Evolutionary conservation across 257 asterid species (phyloP).

Genomic region (Penstemon davidsonii): DNA sequence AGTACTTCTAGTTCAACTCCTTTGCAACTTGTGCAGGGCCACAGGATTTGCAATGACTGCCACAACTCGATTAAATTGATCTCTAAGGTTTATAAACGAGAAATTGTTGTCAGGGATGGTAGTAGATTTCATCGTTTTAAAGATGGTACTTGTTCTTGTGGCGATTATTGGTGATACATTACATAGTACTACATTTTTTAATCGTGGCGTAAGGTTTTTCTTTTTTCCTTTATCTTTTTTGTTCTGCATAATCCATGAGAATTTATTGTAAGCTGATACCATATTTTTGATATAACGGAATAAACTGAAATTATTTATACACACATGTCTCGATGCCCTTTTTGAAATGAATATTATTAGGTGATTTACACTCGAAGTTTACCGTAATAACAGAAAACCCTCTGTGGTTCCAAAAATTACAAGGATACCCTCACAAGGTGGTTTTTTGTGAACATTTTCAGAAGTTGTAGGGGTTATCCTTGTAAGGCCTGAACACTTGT

Average conservation of each 20-base stretch:
- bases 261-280: conserved; percentile 15
- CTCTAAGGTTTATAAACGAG: conserved; percentile 49
- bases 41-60: conserved; percentile 78
- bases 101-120: conserved; percentile 70
- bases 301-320: conserved; percentile 13
- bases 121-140: conserved; percentile 82
- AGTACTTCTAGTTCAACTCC: conserved; percentile 62
- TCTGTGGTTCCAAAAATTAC: too few species aligned
- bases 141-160: conserved; percentile 74
- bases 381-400: too few species aligned
- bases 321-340: background rate
- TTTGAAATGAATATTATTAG: too few species aligned
- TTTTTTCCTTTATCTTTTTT: conserved; percentile 1
- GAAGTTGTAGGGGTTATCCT: too few species aligned
- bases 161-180: conserved; percentile 74
- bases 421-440: too few species aligned
- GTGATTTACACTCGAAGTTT: too few species aligned
- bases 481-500: too few species aligned
- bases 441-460: too few species aligned
- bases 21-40: conserved; percentile 79
- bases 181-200: conserved; percentile 19
- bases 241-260: conserved; percentile 6
- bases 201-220: too few species aligned
- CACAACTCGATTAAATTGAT: conserved; percentile 66
- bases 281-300: conserved; percentile 5